Evolutionary conservation across 495 filamentous ascomycete species (phyloP), one percentile per base, ranked within the genome.

Genomic region (Penicillium roqueforti): DNA sequence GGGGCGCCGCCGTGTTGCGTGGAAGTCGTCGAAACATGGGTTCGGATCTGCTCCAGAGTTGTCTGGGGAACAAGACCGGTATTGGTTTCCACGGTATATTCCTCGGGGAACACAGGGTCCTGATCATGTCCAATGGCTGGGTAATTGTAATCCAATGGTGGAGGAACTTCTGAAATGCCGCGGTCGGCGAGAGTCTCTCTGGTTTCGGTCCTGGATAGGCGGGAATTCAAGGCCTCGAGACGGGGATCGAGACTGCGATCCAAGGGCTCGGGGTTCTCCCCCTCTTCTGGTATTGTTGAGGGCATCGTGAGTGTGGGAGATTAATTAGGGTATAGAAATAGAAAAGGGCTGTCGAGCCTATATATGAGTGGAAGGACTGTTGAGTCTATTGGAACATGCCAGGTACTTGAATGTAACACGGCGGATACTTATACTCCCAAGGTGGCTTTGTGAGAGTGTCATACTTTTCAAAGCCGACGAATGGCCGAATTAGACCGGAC

Each of bases 11-110:
- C 19, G n/a, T n/a, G n/a, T 10, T 40, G 45, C 3, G 53, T 55
- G 2, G 51, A 29, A 9, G 62, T 39, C 9, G 39, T 32, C 9
- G 65, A 61, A 16, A 34, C 13, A 18, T 40, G 55, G 3, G 63
- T 61, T 55, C 62, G 61, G 23, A 66, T 46, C 34, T 61, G 58
- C 36, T 63, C 57, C 18, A 71, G 37, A 1, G 68, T 63, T 20
- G 41, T 48, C 55, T 69, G 43, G 7, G 63, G 63, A 37, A 71
- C 66, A 23, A 68, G 46, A 28, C 68, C 68, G 1, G 68, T 68
- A 18, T 26, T 55, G 1, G 68, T 71, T 53, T 71, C 66, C 47
- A 71, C 32, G 11, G 47, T 48, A 47, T 71, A 71, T 51, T 71
- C 68, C 14, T 71, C 68, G 0, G 68, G 68, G 43, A 71, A 71